phyloP scores from a whole-genome alignment of 352 stramenopile genomes.

The Phytophthora pistaciae region DNA sequence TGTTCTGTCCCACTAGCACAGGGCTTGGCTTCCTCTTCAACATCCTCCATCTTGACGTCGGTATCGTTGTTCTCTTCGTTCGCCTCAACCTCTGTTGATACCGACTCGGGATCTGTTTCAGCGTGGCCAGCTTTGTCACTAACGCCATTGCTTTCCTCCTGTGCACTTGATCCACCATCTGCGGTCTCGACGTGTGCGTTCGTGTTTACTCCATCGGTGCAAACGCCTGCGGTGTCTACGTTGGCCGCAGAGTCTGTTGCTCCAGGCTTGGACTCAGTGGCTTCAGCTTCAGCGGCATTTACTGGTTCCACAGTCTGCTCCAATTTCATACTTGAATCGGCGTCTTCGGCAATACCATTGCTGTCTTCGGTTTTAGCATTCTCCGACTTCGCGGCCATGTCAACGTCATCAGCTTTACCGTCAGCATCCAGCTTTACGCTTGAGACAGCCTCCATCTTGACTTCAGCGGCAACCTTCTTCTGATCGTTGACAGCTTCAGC shows the following conservation, averaged over 20 bases:
- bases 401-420: background rate
- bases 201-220: background rate
- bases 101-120: conserved; percentile 29
- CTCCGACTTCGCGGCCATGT: background rate
- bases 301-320: conserved; percentile 3
- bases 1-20: conserved; percentile 5
- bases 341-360: conserved; percentile 9
- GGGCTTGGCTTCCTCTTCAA: conserved; percentile 12
- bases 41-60: conserved; percentile 32
- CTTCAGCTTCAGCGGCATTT: background rate
- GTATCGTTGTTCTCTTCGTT: conserved; percentile 15
- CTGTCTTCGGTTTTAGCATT: conserved; percentile 8
- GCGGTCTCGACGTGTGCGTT: background rate
- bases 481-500: conserved; percentile 15
- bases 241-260: background rate
- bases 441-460: conserved; percentile 8
- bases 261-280: background rate
- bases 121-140: conserved; percentile 14
- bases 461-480: conserved; percentile 6
- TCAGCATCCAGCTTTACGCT: conserved; percentile 9
- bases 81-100: conserved; percentile 14
- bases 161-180: background rate
- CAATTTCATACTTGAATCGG: background rate
- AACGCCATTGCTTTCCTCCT: conserved; percentile 11
- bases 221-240: background rate